Percentiles rank a stretch among this genome's conserved stretches.
These are phyloP conservation scores for Boletus pseudo-olivaceus DNA, from an alignment of 768 basidiomycete genomes.

Conservation along the genomic window DNA sequence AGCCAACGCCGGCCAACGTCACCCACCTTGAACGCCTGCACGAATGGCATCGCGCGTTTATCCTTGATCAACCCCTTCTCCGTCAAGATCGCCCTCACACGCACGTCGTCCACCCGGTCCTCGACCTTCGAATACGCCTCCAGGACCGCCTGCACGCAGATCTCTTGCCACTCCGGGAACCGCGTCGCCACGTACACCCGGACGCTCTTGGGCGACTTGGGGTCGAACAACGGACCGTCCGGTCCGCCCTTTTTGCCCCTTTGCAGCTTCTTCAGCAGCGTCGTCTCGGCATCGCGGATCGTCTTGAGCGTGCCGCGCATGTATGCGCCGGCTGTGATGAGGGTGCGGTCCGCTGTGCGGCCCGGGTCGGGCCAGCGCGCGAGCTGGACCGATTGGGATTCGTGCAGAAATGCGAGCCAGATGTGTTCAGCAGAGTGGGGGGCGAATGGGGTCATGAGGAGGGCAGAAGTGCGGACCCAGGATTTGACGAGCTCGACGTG, in stretches of 20 bases:
- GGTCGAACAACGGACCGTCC: conserved; percentile 62
- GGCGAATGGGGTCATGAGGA: conserved; percentile 82
- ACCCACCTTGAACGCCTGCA: conserved; percentile 92
- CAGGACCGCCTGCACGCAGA: conserved; percentile 71
- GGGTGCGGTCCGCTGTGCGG: conserved; percentile 53
- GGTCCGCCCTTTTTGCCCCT: conserved; percentile 67
- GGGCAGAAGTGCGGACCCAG: conserved; percentile 80
- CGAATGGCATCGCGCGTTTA: conserved; percentile 94
- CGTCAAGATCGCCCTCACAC: conserved; percentile 64
- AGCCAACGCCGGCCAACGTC: conserved; percentile 8
- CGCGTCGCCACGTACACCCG: conserved; percentile 85
- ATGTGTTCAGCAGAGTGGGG: conserved; percentile 95
- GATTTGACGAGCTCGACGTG: conserved; percentile 80
- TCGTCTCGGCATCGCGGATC: conserved; percentile 84
- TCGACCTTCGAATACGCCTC: conserved; percentile 56
- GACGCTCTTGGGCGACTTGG: conserved; percentile 80
- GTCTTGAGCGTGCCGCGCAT: conserved; percentile 89
- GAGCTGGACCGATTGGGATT: conserved; percentile 71
- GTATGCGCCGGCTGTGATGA: conserved; percentile 76
- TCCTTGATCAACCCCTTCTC: conserved; percentile 86
- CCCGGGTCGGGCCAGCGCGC: conserved; percentile 79
- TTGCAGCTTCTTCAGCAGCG: conserved; percentile 71
- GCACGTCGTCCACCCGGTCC: conserved; percentile 77
- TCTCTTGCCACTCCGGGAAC: conserved; percentile 95
- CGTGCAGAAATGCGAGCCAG: conserved; percentile 71